Base-by-base conservation (phyloP, 2,329 filamentous ascomycete genomes). In the Phoma sp. region DNA sequence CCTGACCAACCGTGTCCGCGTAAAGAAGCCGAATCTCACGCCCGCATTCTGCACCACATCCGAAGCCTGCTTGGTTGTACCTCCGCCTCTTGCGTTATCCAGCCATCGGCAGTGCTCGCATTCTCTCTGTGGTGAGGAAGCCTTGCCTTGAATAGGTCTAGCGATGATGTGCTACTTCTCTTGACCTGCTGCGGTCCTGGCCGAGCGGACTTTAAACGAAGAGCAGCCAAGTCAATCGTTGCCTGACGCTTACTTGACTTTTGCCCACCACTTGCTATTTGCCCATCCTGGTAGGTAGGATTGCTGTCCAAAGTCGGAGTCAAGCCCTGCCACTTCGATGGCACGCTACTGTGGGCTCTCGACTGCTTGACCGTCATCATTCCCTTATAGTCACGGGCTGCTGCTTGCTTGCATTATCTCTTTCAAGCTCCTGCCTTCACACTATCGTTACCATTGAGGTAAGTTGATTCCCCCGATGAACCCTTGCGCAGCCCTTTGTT, bases 381-480 rank as follows among this genome's bases (percentile, higher is more conserved):
- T 53, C 50, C 18, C 57, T 55, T 70, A 71, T 72, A 71, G 60
- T 62, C 62, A 61, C 59, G 29, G 60, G 50, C 51, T 60, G 59
- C 64, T 62, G 57, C 61, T 54, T 47, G 27, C 27, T 41, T 50
- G 38, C 55, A 32, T 53, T 44, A 47, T 55, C 45, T 57, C 52
- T 52, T 36, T 59, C 60, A 59, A 65, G 59, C 61, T 57, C 51
- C 60, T 59, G 58, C 56, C 41, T 52, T 54, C 62, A 65, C 58
- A 55, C 60, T 58, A 60, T 68, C 59, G 61, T 68, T 64, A 60
- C 53, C 60, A 55, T 49, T 55, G 60, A 72, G 70, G 71, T 72
- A 64, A 51, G 67, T 69, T 38, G 52, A 38, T n/a, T 27, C 29
- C 23, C 43, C 36, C 30, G 25, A n/a, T 50, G 33, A 50, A 22